phyloP scores from a whole-genome alignment of 768 basidiomycete species.

The Leccinum ochraceum region DNA sequence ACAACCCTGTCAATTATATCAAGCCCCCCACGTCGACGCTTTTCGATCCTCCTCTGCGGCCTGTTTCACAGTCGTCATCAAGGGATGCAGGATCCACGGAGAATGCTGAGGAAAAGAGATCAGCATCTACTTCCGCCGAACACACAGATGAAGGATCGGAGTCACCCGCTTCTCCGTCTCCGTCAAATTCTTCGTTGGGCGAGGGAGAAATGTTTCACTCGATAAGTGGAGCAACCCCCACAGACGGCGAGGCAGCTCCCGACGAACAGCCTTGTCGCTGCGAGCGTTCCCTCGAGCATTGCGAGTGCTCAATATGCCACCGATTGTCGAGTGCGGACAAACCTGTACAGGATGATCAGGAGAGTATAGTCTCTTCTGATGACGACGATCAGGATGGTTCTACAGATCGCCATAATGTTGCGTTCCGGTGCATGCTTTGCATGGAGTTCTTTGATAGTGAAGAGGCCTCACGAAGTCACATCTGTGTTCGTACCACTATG shows the following conservation, averaged over 20 bases:
- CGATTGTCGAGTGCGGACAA: not conserved
- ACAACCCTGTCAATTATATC: constrained; percentile 5
- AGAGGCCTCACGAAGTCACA: constrained; percentile 13
- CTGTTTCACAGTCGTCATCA: not conserved
- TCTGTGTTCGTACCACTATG: constrained; percentile 15
- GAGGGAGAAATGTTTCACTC: constrained; percentile 15
- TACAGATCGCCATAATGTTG: not conserved
- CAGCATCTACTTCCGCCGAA: not conserved
- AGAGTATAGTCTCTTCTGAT: constrained; percentile 1
- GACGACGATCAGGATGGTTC: not conserved
- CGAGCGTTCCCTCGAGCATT: not conserved
- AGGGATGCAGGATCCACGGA: not conserved
- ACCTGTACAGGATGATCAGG: not conserved
- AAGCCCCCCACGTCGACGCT: too few relatives aligned
- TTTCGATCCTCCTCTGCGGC: not conserved
- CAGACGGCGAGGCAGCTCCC: not conserved
- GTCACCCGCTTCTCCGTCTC: not conserved
- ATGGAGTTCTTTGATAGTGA: constrained; percentile 14
- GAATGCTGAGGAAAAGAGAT: not conserved
- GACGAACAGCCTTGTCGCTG: constrained; percentile 2
- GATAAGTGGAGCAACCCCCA: not conserved
- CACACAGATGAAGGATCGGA: not conserved
- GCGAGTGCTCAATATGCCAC: constrained; percentile 11
- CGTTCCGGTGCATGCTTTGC: constrained; percentile 20
- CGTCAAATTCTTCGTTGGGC: constrained; percentile 6